phyloP scores from a whole-genome alignment of 2,329 filamentous ascomycete species.

The Ophiostoma fasciatum region DNA sequence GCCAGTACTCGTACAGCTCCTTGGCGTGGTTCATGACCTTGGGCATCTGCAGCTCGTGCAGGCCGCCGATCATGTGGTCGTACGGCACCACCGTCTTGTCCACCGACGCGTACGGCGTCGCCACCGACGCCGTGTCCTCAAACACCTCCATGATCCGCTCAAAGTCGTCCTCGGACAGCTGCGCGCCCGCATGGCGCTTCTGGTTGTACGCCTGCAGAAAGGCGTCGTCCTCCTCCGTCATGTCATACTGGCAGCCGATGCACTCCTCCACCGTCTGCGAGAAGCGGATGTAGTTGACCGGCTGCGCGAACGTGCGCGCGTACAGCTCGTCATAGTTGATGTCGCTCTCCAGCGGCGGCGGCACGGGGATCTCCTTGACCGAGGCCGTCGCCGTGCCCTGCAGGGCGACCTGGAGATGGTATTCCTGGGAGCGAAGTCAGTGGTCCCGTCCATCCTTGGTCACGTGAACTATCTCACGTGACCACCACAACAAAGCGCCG shows the following conservation, averaged over 20 bases:
- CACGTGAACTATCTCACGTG: slow-evolving; percentile 26
- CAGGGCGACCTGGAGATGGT: slow-evolving; percentile 77
- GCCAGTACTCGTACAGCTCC: slow-evolving; percentile 85
- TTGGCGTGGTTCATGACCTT: slow-evolving; percentile 48
- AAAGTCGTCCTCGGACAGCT: slow-evolving; percentile 80
- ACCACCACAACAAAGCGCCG: not conserved
- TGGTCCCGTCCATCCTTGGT: slow-evolving; percentile 1
- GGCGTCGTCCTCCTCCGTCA: slow-evolving; percentile 78
- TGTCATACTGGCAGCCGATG: slow-evolving; percentile 80
- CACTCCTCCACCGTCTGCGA: slow-evolving; percentile 97
- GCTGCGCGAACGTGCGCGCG: slow-evolving; percentile 62
- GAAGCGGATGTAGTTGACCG: slow-evolving; percentile 89
- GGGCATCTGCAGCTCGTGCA: slow-evolving; percentile 34
- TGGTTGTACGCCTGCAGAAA: slow-evolving; percentile 76
- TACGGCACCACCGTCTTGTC: slow-evolving; percentile 75
- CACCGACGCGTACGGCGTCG: slow-evolving; percentile 78
- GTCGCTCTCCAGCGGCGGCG: slow-evolving; percentile 45
- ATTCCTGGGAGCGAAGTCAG: slow-evolving; percentile 47
- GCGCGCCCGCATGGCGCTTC: slow-evolving; percentile 46
- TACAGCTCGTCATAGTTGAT: slow-evolving; percentile 86
- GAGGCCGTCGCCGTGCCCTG: slow-evolving; percentile 39
- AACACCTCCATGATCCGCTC: slow-evolving; percentile 92
- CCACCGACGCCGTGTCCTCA: slow-evolving; percentile 68
- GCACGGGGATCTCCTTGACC: slow-evolving; percentile 50
- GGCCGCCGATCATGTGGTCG: slow-evolving; percentile 58